Base-by-base conservation (phyloP, 768 basidiomycete genomes). In the Russula abietina region DNA sequence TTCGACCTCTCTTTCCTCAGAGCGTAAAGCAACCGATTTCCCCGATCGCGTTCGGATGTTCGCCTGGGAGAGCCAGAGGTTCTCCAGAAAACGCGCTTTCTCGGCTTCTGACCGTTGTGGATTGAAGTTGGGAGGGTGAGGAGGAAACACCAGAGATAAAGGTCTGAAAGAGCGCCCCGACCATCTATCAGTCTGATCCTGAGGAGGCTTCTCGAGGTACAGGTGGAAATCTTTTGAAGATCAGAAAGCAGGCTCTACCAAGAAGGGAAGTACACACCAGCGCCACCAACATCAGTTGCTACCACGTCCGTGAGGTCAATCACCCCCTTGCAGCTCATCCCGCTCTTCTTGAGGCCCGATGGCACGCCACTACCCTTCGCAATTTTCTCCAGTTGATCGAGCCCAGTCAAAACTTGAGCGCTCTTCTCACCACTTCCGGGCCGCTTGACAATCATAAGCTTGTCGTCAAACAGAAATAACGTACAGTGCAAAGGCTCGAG, bases 391-490 rank as follows among this genome's bases (percentile, higher is more conserved):
- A 90, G 74, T 28, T 89, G 86, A 67, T 93, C 89, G 58, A 96
- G 74, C 1, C 93, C 92, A 4, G 89, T 79, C 53, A 93, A 73
- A 11, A 80, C 73, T 52, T 83, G 82, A 4, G 89, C 93, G 48
- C 82, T 80, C 74, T 83, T 93, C 72, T 89, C 91, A 46, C 84
- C 87, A 70, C 80, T 88, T 36, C 77, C 84, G 48, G 82, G 90
- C 30, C 97, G 82, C 75, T 98, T 98, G 52, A 87, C 89, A 64
- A 99, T 85, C 72, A 98, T 80, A 24, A 99, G 77, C 70, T 92
- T 92, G 75, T 99, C 96, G 65, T 94, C 90, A 71, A 99, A 98
- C 51, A 99, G 79, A 72, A 98, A 90, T 32, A 99, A 76, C 2
- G 90, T 91, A 73, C 90, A 95, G 70, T 92, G 88, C 19, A 96